A percentile compares a stretch with the other conserved stretches of the same genome.
Evolutionary conservation across 2,329 filamentous ascomycete species (phyloP).

Genomic region (Xylariaceae sp.): DNA sequence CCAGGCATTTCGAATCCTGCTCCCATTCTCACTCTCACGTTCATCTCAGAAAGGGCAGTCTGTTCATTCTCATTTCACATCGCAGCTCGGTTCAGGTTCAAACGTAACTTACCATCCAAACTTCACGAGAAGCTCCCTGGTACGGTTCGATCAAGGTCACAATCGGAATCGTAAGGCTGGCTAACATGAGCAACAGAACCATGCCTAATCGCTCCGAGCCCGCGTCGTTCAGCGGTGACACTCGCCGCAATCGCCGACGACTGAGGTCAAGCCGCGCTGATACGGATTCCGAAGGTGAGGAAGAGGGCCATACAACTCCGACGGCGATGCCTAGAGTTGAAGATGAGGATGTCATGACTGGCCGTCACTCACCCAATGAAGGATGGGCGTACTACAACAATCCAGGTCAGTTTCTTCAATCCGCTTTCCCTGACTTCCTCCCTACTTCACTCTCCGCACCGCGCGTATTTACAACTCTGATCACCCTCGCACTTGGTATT

Average conservation of each 20-base stretch:
- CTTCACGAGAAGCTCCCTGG: too few relatives aligned
- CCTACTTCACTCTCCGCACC: constrained; percentile 2
- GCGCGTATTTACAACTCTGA: background rate
- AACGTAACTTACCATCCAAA: too few relatives aligned
- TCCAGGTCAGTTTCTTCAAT: constrained; percentile 17
- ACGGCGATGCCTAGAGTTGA: background rate
- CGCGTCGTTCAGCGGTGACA: constrained; percentile 1
- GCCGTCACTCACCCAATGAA: constrained; percentile 9
- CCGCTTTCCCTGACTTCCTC: background rate
- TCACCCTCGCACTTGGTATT: constrained; percentile 8
- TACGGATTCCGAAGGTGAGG: constrained; percentile 9
- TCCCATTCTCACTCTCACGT: too few relatives aligned
- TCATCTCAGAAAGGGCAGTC: too few relatives aligned
- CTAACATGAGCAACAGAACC: constrained; percentile 9
- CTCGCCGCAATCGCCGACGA: constrained; percentile 23
- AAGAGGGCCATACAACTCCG: background rate
- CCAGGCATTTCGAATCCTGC: too few relatives aligned
- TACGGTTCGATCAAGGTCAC: too few relatives aligned
- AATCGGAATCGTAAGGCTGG: background rate
- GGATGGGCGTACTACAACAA: constrained; percentile 24
- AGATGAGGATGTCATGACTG: background rate
- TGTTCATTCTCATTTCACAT: too few relatives aligned
- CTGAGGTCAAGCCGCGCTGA: constrained; percentile 21
- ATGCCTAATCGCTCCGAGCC: background rate
- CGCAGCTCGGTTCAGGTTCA: too few relatives aligned